These are phyloP conservation scores for Aspergillus sparsus DNA, from an alignment of 495 filamentous ascomycete species.

Conservation along the genomic window DNA sequence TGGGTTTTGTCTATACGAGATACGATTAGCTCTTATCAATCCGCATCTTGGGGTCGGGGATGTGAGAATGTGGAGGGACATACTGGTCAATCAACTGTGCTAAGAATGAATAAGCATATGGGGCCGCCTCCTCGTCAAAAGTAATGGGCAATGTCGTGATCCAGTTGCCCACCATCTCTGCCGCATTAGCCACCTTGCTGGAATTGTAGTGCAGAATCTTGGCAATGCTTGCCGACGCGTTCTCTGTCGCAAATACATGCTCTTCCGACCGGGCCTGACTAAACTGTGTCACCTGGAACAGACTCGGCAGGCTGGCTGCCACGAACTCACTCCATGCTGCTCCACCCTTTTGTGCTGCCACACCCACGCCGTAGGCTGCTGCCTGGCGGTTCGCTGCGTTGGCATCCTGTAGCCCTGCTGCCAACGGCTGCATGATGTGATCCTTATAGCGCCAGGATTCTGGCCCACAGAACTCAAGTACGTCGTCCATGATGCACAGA, in stretches of 20 bases:
- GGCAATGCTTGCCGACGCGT: constrained; percentile 93
- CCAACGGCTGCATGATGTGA: constrained; percentile 81
- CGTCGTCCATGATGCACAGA: constrained; percentile 97
- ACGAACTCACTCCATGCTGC: constrained; percentile 80
- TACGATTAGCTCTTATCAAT: constrained; percentile 22
- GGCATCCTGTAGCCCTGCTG: constrained; percentile 77
- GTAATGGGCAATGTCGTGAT: constrained; percentile 85
- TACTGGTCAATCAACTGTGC: constrained; percentile 92
- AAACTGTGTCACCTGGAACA: constrained; percentile 81
- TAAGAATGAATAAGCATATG: constrained; percentile 92
- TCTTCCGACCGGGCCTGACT: constrained; percentile 84
- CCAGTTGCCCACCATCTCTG: constrained; percentile 77
- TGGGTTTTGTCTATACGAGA: constrained; percentile 72
- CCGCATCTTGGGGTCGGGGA: neutral
- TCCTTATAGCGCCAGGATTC: constrained; percentile 79
- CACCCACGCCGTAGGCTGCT: constrained; percentile 92
- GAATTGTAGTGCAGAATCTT: constrained; percentile 92
- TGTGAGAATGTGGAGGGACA: constrained; percentile 42
- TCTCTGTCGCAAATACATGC: constrained; percentile 96
- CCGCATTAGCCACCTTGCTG: constrained; percentile 67
- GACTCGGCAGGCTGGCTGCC: constrained; percentile 69
- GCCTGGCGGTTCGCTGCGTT: constrained; percentile 94
- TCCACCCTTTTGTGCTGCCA: constrained; percentile 92
- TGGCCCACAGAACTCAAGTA: constrained; percentile 91
- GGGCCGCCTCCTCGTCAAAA: constrained; percentile 96